Evolutionary conservation across 768 basidiomycete genomes (phyloP), one percentile per base, ranked within the genome.

Genomic region (Aureoboletus auriporus): DNA sequence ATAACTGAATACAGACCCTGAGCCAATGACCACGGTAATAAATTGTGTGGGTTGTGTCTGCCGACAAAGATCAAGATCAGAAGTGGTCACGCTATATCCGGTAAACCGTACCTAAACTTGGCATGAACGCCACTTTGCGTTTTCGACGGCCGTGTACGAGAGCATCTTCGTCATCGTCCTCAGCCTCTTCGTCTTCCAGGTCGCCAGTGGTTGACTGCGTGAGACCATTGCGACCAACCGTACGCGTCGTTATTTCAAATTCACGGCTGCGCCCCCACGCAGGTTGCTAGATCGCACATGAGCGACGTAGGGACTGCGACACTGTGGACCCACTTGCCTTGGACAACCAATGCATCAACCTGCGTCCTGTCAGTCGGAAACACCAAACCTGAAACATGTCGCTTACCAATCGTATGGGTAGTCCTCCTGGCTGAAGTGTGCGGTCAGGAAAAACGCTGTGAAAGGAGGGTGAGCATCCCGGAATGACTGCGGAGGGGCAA

Each of bases 11-110:
- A 67, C 79, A 51, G 62, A 90, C 87, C 63, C 88, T 77, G 51
- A 92, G 74, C 89, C 89, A 91, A 61, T 92, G 90, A 43, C 89
- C 89, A 61, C 80, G 81, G 74, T 92, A 92, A 73, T 88, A 92
- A 48, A 92, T 89, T 13, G 88, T 92, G 64, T 92, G 89, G 7
- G 86, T 89, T 0, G 87, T 89, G 60, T 91, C 89, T 90, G 59
- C 36, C 29, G 50, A 44, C 44, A 37, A 52, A 33, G 33, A 10
- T 33, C 33, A 11, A 23, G 20, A 51, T 63, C 34, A 59, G 49
- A 49, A 46, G 34, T 27, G 36, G 44, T 50, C 54, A 30, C 45
- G 53, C n/a, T 14, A 44, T 44, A 50, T 43, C 20, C 20, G 50
- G 58, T 33, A 40, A 52, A 48, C 67, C 76, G 54, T 64, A 88